Evolutionary conservation across 2,329 filamentous ascomycete species (phyloP), one percentile per base, ranked within the genome.

Genomic region (Fusarium tupiense): DNA sequence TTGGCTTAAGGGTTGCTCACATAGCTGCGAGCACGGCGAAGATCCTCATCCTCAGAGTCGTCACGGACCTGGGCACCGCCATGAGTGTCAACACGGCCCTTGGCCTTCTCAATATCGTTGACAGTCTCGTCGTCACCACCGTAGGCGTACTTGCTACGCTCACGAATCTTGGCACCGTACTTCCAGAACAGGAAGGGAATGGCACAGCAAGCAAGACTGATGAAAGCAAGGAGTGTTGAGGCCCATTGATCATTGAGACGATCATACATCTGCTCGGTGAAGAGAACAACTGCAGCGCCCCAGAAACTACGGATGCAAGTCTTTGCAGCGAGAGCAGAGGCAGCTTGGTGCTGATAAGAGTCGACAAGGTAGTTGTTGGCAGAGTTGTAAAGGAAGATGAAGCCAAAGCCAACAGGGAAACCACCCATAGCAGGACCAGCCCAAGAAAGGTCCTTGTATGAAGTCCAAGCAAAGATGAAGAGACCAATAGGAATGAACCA

Each of bases 141-240:
- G 71, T 94, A 97, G 0, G 94, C 94, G 79, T 90, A 97, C 81
- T 90, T 92, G 78, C 91, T 93, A 67, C 87, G 85, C 63, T 84
- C 85, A 10, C 94, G 87, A 74, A 97, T 97, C 10, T 81, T 81
- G 22, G 91, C 93, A 8, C 94, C 94, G 76, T 90, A 94, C 78
- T 86, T 90, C 86, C 92, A 97, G 83, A 98, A 97, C 33, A 94
- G 82, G 80, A 92, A 97, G 0, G 94, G 94, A 74, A 97, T 97
- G 1, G 86, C 89, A 81, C 94, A 97, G 84, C 94, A 97, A 1
- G 89, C 92, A 11, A 97, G 84, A 22, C 88, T 90, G 75, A 97
- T 86, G 76, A 95, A 95, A 0, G 89, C 93, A 14, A 96, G 84
- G 16, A 96, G 86, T 0, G 88, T 88, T 57, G 90, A 91, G 0